Base-by-base conservation (phyloP, 805 yeast species). In the Wickerhamomyces rabaulensis region DNA sequence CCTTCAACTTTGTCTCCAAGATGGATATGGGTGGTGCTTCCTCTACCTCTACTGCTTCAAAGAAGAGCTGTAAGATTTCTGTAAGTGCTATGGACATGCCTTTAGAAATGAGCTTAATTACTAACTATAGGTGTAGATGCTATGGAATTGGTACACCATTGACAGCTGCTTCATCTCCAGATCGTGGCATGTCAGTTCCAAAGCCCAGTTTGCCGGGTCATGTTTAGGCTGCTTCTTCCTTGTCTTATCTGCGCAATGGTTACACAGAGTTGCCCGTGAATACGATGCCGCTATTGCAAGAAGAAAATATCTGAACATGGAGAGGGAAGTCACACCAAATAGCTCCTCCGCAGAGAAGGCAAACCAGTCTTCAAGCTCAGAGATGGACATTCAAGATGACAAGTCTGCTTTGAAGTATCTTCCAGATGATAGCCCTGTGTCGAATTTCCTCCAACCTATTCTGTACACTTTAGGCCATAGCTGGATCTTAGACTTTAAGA, bases 131-230 rank as follows among this genome's bases (percentile, higher is more conserved):
- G 4, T 13, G 12, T 9, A 52, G 47, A 83, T 83, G 89, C 62
- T 79, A 49, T 84, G 89, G 88, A 84, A 83, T 60, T 83, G 89
- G 88, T 69, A 79, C 53, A 80, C 86, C 0, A 70, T 82, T 25
- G 82, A 83, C 53, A 66, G 82, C 6, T 84, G 88, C 59, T 83
- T 83, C 57, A 69, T 84, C 50, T 73, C 87, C 8, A 67, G 62
- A 40, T 65, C 82, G 26, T 83, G 90, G 90, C 86, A 79, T 48
- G 78, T 79, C 40, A 69, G 63, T 15, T 67, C 80, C 3, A 68
- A 67, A 46, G 84, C 82, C 1, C 79, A 72, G 64, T 83, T 83
- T 66, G 88, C 86, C 4, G 88, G 87, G n/a, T 73, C 86, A 1
- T 84, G 89, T 64, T 69, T 84, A 26, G 88, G 88, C n/a, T 78